Conservation (phyloP, 192 early-diverging fungal genomes). For the Coemansia sp. region DNA sequence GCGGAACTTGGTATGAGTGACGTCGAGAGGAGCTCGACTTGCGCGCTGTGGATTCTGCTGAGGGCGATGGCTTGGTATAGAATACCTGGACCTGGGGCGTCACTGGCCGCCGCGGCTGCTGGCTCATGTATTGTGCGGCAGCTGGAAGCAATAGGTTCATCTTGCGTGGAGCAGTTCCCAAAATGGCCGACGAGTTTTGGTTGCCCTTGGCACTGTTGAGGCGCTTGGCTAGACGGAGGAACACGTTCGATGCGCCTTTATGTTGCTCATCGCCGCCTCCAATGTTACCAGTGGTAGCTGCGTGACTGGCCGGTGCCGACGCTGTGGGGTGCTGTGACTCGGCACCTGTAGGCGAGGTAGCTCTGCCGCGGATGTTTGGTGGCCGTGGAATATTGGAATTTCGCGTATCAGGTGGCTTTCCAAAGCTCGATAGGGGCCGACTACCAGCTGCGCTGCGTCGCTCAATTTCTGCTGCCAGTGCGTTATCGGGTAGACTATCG, state of each 20-base stretch:
- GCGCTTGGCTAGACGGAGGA: conserved; percentile 45
- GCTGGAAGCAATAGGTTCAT: conserved; percentile 55
- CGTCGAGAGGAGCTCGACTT: conserved; percentile 41
- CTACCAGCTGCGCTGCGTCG: conserved; percentile 1
- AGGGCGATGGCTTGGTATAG: conserved; percentile 27
- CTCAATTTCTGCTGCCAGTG: neutral
- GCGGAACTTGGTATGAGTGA: conserved; percentile 46
- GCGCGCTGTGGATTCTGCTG: conserved; percentile 18
- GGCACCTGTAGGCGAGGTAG: conserved; percentile 60
- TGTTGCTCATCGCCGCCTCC: conserved; percentile 2
- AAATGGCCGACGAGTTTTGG: conserved; percentile 7
- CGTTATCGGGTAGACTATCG: neutral
- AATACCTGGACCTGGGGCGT: conserved; percentile 47
- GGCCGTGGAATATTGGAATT: conserved; percentile 53
- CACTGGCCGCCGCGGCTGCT: conserved; percentile 38
- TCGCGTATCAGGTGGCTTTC: conserved; percentile 25
- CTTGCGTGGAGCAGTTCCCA: conserved; percentile 53
- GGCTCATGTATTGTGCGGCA: conserved; percentile 55
- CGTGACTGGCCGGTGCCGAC: conserved; percentile 3
- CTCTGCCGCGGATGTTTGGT: conserved; percentile 36
- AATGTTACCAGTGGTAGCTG: conserved; percentile 11
- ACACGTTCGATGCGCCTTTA: conserved; percentile 38
- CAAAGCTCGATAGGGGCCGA: conserved; percentile 46
- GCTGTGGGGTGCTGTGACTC: neutral
- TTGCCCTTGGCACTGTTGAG: conserved; percentile 42